A percentile compares a stretch with the other conserved stretches of the same genome.
Conservation (phyloP, 805 yeast species). For the Candida endomychidarum region DNA sequence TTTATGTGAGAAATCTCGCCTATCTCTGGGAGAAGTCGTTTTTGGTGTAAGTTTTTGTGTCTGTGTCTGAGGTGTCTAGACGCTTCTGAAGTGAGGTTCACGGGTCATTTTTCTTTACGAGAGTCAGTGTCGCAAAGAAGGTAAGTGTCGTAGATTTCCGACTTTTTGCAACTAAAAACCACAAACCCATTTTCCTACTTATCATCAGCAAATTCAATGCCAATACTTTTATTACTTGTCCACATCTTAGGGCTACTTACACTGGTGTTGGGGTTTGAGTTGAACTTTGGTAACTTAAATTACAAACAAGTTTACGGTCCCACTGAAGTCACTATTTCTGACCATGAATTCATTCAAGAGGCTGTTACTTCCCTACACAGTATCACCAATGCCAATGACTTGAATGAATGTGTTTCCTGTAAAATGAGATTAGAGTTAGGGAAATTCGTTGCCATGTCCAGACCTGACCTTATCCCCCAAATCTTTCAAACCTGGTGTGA, state of each 20-base stretch:
- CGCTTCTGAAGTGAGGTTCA: too few relatives aligned
- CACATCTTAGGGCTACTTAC: background rate
- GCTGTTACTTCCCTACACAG: constrained; percentile 27
- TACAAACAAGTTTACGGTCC: background rate
- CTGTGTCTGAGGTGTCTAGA: too few relatives aligned
- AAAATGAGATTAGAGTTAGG: constrained; percentile 26
- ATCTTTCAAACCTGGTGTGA: constrained; percentile 46
- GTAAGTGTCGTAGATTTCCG: too few relatives aligned
- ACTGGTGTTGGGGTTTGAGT: too few relatives aligned
- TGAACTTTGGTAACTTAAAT: background rate
- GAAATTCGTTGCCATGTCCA: constrained; percentile 29
- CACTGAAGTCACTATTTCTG: background rate
- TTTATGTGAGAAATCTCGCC: too few relatives aligned
- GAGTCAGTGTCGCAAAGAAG: too few relatives aligned
- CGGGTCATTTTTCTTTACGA: too few relatives aligned
- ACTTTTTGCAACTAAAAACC: background rate
- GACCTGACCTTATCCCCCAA: constrained; percentile 42
- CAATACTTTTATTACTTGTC: background rate
- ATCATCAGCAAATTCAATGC: too few relatives aligned
- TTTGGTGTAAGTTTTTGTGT: too few relatives aligned
- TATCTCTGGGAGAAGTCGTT: too few relatives aligned
- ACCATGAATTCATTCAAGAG: constrained; percentile 5
- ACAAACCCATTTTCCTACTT: background rate
- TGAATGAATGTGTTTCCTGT: constrained; percentile 55
- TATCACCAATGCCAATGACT: constrained; percentile 33